These are phyloP conservation scores for Penicillium roqueforti DNA, from an alignment of 495 filamentous ascomycete genomes.

Conservation along the genomic window DNA sequence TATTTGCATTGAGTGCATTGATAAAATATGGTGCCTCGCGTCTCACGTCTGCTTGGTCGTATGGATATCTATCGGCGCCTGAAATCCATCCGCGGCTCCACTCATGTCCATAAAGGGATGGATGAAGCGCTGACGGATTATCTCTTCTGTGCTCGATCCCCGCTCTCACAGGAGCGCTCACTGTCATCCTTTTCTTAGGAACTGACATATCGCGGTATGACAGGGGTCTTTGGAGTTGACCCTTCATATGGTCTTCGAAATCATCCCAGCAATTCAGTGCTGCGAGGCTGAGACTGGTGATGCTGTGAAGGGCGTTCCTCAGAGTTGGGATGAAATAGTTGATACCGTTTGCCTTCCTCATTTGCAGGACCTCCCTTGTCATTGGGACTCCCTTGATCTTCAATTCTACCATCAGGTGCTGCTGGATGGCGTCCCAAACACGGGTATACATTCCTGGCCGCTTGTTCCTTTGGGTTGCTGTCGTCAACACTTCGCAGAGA, in stretches of 20 bases:
- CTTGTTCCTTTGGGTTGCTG: conserved; percentile 8
- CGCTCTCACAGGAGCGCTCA: neutral
- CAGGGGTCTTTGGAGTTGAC: conserved; percentile 2
- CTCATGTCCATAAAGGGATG: conserved; percentile 22
- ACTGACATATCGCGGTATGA: conserved; percentile 14
- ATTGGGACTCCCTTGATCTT: neutral
- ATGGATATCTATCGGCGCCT: conserved; percentile 23
- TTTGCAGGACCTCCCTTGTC: conserved; percentile 3
- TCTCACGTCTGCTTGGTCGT: conserved; percentile 21
- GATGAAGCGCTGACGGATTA: neutral
- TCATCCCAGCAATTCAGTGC: conserved; percentile 30
- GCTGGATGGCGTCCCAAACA: conserved; percentile 31
- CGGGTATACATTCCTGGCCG: conserved; percentile 26
- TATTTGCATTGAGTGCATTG: conserved; percentile 10
- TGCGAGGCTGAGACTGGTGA: conserved; percentile 27
- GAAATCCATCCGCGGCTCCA: conserved; percentile 13
- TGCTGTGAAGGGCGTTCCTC: conserved; percentile 21
- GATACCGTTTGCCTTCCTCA: conserved; percentile 23
- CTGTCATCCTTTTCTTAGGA: conserved; percentile 5
- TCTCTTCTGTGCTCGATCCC: neutral
- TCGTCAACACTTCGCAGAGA: conserved; percentile 40
- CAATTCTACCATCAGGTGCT: conserved; percentile 22
- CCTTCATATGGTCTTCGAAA: conserved; percentile 10
- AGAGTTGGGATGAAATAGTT: conserved; percentile 25
- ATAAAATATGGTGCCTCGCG: conserved; percentile 7